A percentile compares a stretch with the other conserved stretches of the same genome.
Conservation (phyloP, 352 stramenopile genomes). For the Phytophthora agathidicida region DNA sequence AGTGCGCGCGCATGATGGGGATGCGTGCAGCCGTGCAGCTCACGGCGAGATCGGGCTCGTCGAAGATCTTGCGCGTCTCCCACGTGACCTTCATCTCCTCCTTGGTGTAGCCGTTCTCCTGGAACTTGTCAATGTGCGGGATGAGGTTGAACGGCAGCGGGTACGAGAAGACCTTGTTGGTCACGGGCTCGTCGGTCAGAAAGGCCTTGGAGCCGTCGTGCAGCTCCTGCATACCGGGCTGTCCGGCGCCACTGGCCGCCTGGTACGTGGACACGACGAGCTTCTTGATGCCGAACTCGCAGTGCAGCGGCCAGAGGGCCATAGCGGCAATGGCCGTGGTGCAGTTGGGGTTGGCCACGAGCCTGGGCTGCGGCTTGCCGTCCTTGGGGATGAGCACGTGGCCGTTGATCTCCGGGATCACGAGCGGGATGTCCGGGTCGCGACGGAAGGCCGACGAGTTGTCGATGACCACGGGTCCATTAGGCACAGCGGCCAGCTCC, state of each 20-base stretch:
- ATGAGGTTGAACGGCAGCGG: constrained; percentile 99
- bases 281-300: constrained; percentile 96
- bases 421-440: constrained; percentile 89
- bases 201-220: constrained; percentile 83
- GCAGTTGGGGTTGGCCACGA: constrained; percentile 99
- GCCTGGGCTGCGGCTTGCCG: constrained; percentile 61
- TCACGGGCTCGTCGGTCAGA: constrained; percentile 70
- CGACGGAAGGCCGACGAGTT: constrained; percentile 98
- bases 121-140: constrained; percentile 99
- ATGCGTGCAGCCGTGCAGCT: constrained; percentile 97
- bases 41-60: constrained; percentile 76
- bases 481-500: constrained; percentile 82
- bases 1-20: constrained; percentile 97
- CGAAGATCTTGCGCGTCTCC: constrained; percentile 98
- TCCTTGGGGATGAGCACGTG: constrained; percentile 74
- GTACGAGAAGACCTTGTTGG: constrained; percentile 96
- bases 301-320: constrained; percentile 96
- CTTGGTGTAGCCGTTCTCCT: constrained; percentile 99
- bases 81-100: constrained; percentile 99
- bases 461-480: constrained; percentile 96
- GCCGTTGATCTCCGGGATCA: constrained; percentile 97
- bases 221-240: constrained; percentile 96
- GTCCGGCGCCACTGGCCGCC: constrained; percentile 91
- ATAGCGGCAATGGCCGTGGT: constrained; percentile 98
- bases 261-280: constrained; percentile 97